Evolutionary conservation across 306 rosid species (phyloP), one percentile per base, ranked within the genome.

Genomic region (Trichosanthes truncata): DNA sequence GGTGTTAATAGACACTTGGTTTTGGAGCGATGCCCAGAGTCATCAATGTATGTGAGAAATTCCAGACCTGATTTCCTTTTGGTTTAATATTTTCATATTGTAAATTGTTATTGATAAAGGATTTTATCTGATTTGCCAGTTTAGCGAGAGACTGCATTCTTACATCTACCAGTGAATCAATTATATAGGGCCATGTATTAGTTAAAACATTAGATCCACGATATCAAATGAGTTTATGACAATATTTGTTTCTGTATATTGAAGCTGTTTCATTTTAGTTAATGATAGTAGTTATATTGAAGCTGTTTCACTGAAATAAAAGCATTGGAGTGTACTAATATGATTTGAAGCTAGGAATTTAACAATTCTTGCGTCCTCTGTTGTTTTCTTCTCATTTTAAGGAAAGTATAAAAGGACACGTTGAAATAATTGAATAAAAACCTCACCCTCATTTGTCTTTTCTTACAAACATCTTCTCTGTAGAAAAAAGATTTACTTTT

Each of bases 1-100:
- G 99, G 99, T 63, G 97, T 86, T 78, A 88, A 89, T n/a, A 91
- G 99, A 52, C 99, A 90, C 84, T 88, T 95, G 89, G 77, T 93
- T 87, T 83, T 95, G 86, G 93, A 87, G 91, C 89, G 97, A 74
- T 89, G 96, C 82, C 84, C 93, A 21, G 99, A 95, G 84, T 89
- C 99, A 26, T 88, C 97, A 80, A 84, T 95, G 97, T 95, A 87
- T 76, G 89, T 84, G 78, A 86, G 76, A 78, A 35, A 65, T 59
- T 57, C 62, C 25, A 35, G 51, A 52, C 15, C 73, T 23, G 36
- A 56, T 38, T 21, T 57, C 48, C 48, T 35, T 79, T 5, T 56
- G 35, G 68, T 46, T 23, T 25, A 43, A 43, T 73, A 46, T 29
- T 14, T 73, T 48, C 41, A 26, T 73, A 46, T 46, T 13, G n/a